Percentiles rank a stretch among this genome's conserved stretches.
These are phyloP conservation scores for Boletus coccyginus DNA, from an alignment of 768 basidiomycete species.

Conservation along the genomic window DNA sequence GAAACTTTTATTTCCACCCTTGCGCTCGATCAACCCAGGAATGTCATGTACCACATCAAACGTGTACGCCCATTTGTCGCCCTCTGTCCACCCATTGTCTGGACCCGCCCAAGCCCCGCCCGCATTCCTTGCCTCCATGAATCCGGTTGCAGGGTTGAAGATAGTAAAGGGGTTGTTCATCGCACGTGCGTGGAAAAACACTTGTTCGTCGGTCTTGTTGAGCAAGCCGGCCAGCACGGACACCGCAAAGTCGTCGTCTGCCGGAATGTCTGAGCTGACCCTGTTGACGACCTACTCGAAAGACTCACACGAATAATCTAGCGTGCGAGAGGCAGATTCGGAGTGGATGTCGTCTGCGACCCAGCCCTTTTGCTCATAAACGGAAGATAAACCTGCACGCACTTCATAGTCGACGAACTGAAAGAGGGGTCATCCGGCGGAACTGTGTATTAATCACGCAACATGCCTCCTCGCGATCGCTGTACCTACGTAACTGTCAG, in stretches of 20 bases:
- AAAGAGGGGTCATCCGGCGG: neutral
- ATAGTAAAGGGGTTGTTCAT: conserved; percentile 56
- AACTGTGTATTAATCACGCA: neutral
- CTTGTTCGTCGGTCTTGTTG: conserved; percentile 47
- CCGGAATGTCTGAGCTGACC: neutral
- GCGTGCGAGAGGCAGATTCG: conserved; percentile 73
- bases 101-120: conserved; percentile 73
- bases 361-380: conserved; percentile 69
- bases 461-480: conserved; percentile 67
- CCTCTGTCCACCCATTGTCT: conserved; percentile 79
- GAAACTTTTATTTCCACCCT: conserved; percentile 66
- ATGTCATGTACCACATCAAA: conserved; percentile 77
- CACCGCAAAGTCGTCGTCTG: conserved; percentile 79
- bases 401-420: conserved; percentile 78
- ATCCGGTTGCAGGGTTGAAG: conserved; percentile 65
- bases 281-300: neutral
- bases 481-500: conserved; percentile 44
- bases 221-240: conserved; percentile 58
- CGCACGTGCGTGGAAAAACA: conserved; percentile 55
- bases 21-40: conserved; percentile 53
- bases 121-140: conserved; percentile 77
- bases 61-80: conserved; percentile 74
- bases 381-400: conserved; percentile 69
- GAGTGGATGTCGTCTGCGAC: conserved; percentile 79
- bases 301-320: conserved; percentile 72